Percentiles rank a stretch among this genome's conserved stretches.
These are phyloP conservation scores for Galeopsis tetrahit DNA, from an alignment of 257 asterid genomes.

Conservation along the genomic window DNA sequence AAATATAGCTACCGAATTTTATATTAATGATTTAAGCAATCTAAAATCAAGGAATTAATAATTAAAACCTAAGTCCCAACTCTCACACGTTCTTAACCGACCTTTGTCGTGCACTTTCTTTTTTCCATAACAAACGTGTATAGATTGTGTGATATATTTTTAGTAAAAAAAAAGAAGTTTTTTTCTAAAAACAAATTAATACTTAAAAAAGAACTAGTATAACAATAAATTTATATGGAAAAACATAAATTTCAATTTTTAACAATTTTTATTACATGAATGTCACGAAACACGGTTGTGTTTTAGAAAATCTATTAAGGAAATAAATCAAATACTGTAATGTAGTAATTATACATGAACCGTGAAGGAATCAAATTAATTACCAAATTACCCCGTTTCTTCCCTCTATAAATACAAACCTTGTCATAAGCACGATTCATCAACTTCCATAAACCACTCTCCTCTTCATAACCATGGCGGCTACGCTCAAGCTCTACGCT, in stretches of 20 bases:
- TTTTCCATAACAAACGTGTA: not conserved
- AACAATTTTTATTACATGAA: not conserved
- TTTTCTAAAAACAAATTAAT: not conserved
- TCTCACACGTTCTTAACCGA: constrained; percentile 33
- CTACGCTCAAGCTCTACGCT: constrained; percentile 1
- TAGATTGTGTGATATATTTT: too few relatives aligned
- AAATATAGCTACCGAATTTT: not conserved
- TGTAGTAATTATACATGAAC: not conserved
- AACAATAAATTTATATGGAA: too few relatives aligned
- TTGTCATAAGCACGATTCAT: constrained; percentile 19
- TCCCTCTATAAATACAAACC: constrained; percentile 37
- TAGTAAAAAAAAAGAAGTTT: too few relatives aligned
- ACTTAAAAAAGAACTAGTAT: not conserved
- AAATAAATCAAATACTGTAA: constrained; percentile 2
- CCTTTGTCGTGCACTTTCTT: constrained; percentile 30
- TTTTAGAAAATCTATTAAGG: not conserved
- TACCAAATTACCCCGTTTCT: not conserved
- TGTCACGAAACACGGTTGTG: too few relatives aligned
- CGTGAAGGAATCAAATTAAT: not conserved
- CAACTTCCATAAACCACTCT: not conserved
- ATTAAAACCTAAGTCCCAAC: not conserved
- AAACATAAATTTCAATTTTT: not conserved
- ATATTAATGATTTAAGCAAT: not conserved
- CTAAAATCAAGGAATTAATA: not conserved
- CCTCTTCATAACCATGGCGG: constrained; percentile 32